These are phyloP conservation scores for Russula compacta DNA, from an alignment of 768 basidiomycete genomes.

Conservation along the genomic window DNA sequence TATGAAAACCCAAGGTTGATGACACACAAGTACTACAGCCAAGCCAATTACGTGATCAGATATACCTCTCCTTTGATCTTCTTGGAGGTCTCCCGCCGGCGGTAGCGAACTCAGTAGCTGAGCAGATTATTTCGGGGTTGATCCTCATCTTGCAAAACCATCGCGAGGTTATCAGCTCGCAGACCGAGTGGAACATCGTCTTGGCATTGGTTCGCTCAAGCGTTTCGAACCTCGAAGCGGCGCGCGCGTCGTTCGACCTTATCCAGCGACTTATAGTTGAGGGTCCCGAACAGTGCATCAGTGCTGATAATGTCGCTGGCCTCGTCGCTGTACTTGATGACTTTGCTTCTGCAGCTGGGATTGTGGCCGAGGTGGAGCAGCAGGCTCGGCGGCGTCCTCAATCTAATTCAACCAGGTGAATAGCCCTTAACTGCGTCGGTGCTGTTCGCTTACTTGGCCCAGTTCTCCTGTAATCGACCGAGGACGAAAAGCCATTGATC, in stretches of 20 bases:
- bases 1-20: neutral
- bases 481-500: constrained; percentile 75
- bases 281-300: constrained; percentile 50
- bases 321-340: constrained; percentile 78
- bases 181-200: constrained; percentile 93
- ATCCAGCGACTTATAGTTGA: constrained; percentile 57
- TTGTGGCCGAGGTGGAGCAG: constrained; percentile 50
- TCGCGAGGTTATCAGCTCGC: constrained; percentile 65
- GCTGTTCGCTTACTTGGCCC: constrained; percentile 8
- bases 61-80: constrained; percentile 89
- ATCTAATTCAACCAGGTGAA: constrained; percentile 44
- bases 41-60: constrained; percentile 71
- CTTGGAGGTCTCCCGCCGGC: constrained; percentile 68
- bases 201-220: constrained; percentile 84
- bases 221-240: constrained; percentile 77
- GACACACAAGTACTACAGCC: constrained; percentile 36
- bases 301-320: constrained; percentile 71
- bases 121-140: constrained; percentile 84
- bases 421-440: neutral
- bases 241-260: constrained; percentile 75
- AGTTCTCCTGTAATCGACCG: constrained; percentile 75
- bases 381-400: constrained; percentile 43
- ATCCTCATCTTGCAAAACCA: constrained; percentile 72
- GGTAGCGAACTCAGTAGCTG: constrained; percentile 78
- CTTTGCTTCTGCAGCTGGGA: constrained; percentile 68